phyloP scores from a whole-genome alignment of 1,284 basidiomycete species.

The Anthracocystis walkeri region DNA sequence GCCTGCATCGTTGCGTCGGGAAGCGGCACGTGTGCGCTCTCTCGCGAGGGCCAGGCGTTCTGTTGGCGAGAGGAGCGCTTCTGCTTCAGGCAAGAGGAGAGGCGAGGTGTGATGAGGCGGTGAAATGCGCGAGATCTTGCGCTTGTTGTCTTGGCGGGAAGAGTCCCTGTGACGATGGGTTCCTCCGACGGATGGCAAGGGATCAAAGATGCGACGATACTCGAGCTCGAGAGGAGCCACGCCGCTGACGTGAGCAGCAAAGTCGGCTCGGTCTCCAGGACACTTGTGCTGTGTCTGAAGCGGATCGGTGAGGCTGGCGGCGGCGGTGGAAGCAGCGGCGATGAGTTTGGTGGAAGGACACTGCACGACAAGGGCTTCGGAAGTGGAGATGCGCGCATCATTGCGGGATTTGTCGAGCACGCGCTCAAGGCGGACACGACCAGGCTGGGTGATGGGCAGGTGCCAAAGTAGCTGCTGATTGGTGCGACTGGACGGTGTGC shows the following conservation, averaged over 20 bases:
- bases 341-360: constrained; percentile 63
- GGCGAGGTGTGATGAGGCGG: constrained; percentile 51
- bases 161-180: constrained; percentile 14
- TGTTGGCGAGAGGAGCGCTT: constrained; percentile 36
- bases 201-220: constrained; percentile 50
- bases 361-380: constrained; percentile 61
- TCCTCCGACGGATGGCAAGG: constrained; percentile 14
- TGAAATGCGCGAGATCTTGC: constrained; percentile 50
- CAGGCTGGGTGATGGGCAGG: constrained; percentile 53
- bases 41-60: constrained; percentile 40
- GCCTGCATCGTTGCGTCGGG: constrained; percentile 25
- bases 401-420: constrained; percentile 63
- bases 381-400: constrained; percentile 54
- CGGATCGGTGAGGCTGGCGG: constrained; percentile 1
- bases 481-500: constrained; percentile 8
- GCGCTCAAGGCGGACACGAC: constrained; percentile 60
- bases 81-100: constrained; percentile 42
- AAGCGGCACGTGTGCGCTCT: constrained; percentile 39
- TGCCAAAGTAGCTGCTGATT: constrained; percentile 54
- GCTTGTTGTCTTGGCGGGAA: constrained; percentile 24
- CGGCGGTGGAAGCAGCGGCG: constrained; percentile 9
- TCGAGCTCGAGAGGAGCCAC: constrained; percentile 61
- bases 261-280: constrained; percentile 57
- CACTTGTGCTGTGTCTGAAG: constrained; percentile 52
- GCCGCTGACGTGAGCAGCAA: constrained; percentile 59